Evolutionary conservation across 2,329 filamentous ascomycete species (phyloP).

Genomic region (Zymoseptoria crescenta): DNA sequence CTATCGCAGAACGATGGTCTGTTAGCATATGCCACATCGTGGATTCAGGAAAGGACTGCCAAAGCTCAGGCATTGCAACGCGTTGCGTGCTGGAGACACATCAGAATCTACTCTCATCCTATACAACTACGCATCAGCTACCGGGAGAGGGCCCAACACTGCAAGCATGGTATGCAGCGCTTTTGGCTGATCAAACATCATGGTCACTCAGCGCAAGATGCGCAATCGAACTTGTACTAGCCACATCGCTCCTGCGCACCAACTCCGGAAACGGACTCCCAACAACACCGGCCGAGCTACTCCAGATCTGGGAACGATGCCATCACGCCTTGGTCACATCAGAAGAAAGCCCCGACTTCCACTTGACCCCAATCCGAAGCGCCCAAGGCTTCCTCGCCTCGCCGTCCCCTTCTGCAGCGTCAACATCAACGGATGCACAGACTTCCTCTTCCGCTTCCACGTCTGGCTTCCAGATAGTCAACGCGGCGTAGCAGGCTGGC

Average conservation of each 20-base stretch:
- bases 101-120: too few species aligned
- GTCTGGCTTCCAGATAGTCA: slow-evolving; percentile 29
- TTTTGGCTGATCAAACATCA: too few species aligned
- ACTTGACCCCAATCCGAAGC: slow-evolving; percentile 1
- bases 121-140: too few species aligned
- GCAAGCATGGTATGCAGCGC: too few species aligned
- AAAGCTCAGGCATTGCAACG: neutral
- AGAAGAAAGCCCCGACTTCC: neutral
- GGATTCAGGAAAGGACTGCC: neutral
- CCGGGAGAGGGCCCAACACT: too few species aligned
- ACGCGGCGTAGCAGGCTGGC: slow-evolving; percentile 22
- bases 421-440: slow-evolving; percentile 27
- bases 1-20: neutral
- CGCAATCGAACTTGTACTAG: neutral
- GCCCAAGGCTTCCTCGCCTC: slow-evolving; percentile 31
- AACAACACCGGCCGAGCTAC: neutral
- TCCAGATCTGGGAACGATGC: neutral
- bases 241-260: neutral
- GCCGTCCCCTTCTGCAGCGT: slow-evolving; percentile 32
- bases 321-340: neutral
- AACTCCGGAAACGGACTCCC: neutral
- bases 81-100: too few species aligned
- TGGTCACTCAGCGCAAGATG: too few species aligned
- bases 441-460: slow-evolving; percentile 32
- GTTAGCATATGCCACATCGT: neutral